A percentile compares a stretch with the other conserved stretches of the same genome.
Conservation (phyloP, 192 early-diverging fungal species). For the Chytriomyces hyalinus region DNA sequence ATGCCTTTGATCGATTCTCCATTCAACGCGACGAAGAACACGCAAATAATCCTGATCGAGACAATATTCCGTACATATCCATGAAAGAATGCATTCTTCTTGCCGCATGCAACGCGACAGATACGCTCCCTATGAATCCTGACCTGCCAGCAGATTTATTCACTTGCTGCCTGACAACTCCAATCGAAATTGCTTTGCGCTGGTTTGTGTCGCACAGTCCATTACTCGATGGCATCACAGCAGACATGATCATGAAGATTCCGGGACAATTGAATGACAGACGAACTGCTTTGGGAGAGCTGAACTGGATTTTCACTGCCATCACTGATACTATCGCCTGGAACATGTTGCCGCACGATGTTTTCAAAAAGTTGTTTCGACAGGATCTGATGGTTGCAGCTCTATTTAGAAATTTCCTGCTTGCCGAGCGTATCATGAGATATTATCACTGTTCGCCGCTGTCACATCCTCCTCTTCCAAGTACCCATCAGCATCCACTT, state of each 20-base stretch:
- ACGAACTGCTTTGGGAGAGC: constrained; percentile 91
- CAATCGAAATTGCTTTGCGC: constrained; percentile 88
- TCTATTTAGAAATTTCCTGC: constrained; percentile 92
- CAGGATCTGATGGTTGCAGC: constrained; percentile 92
- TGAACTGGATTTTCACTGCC: constrained; percentile 99
- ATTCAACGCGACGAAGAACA: constrained; percentile 80
- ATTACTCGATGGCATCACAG: constrained; percentile 70
- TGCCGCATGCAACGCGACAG: constrained; percentile 84
- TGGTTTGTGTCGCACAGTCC: constrained; percentile 92
- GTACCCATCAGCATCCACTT: constrained; percentile 93
- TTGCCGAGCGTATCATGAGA: constrained; percentile 95
- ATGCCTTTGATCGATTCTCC: constrained; percentile 88
- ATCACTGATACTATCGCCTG: constrained; percentile 99
- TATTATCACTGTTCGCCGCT: constrained; percentile 92
- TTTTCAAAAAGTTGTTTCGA: constrained; percentile 89
- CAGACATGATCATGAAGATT: constrained; percentile 85
- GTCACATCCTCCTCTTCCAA: constrained; percentile 81
- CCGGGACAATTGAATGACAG: constrained; percentile 90
- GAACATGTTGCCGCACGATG: constrained; percentile 85
- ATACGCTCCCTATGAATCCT: constrained; percentile 90
- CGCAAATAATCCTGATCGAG: constrained; percentile 1
- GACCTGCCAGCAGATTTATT: constrained; percentile 96
- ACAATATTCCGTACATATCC: constrained; percentile 37
- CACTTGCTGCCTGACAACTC: constrained; percentile 94
- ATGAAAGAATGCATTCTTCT: constrained; percentile 89